Conservation (phyloP, 192 early-diverging fungal species). For the Gonapodya prolifera region DNA sequence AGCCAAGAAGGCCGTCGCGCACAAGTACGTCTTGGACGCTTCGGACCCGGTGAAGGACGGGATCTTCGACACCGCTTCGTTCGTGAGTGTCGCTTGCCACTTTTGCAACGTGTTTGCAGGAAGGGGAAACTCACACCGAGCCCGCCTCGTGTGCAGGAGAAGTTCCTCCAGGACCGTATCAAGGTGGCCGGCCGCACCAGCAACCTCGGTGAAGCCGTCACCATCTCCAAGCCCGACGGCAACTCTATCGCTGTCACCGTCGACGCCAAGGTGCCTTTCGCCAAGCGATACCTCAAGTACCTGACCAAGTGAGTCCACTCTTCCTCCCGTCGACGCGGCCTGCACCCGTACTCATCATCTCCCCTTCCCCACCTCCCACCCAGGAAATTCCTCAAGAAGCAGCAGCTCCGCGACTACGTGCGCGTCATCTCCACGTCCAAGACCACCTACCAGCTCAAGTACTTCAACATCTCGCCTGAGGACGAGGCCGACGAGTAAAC, state of each 20-base stretch:
- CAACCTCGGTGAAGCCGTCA: conserved; percentile 80
- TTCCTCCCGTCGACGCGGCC: too few species aligned
- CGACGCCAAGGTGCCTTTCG: conserved; percentile 55
- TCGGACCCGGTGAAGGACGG: conserved; percentile 84
- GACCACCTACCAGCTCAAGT: conserved; percentile 86
- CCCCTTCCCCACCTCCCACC: too few species aligned
- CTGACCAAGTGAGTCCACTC: too few species aligned
- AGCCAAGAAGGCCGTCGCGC: conserved; percentile 18
- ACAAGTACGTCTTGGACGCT: conserved; percentile 88
- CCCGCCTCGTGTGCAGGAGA: too few species aligned
- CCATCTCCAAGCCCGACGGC: conserved; percentile 60
- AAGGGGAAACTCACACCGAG: too few species aligned
- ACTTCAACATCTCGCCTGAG: conserved; percentile 93
- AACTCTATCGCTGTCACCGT: conserved; percentile 63
- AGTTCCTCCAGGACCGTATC: conserved; percentile 96
- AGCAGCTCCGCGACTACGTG: conserved; percentile 96
- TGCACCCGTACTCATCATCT: too few species aligned
- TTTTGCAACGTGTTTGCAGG: too few species aligned
- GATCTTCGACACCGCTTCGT: conserved; percentile 93
- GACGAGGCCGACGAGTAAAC: too few species aligned
- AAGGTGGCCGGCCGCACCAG: conserved; percentile 94
- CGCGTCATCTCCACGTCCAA: conserved; percentile 85
- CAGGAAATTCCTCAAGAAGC: conserved; percentile 99
- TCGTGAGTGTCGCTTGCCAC: too few species aligned
- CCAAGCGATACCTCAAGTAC: conserved; percentile 99